These are phyloP conservation scores for Gynostemma pentaphyllum DNA, from an alignment of 306 rosid species.

Conservation along the genomic window DNA sequence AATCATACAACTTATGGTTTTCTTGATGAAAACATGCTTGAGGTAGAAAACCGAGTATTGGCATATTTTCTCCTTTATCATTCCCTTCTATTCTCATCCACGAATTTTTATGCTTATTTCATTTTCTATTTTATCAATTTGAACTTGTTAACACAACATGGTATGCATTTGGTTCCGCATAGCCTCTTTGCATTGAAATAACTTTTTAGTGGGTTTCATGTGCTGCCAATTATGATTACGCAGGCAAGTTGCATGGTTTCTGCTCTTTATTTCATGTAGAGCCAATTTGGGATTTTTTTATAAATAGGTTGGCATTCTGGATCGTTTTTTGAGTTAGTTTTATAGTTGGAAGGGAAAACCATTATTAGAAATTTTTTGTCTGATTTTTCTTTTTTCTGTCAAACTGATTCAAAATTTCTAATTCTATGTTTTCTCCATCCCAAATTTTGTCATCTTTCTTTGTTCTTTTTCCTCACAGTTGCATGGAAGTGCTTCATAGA, in stretches of 20 bases:
- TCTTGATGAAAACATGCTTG: slow-evolving; percentile 37
- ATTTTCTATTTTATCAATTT: neutral
- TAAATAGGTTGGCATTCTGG: neutral
- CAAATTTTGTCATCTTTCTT: neutral
- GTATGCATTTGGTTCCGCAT: neutral
- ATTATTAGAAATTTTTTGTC: neutral
- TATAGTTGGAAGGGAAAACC: neutral
- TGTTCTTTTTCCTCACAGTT: neutral
- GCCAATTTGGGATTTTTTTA: neutral
- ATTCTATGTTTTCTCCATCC: neutral
- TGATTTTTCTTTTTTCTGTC: neutral
- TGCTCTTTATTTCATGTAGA: too few relatives aligned
- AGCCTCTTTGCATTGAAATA: neutral
- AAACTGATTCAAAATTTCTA: neutral
- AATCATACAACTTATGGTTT: slow-evolving; percentile 18
- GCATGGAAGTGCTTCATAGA: neutral
- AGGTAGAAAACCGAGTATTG: slow-evolving; percentile 23
- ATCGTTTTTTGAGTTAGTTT: neutral
- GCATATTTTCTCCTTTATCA: neutral
- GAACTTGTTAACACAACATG: neutral
- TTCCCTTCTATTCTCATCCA: neutral
- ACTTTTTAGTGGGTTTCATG: neutral
- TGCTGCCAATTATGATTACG: too few relatives aligned
- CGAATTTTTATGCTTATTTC: neutral
- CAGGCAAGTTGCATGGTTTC: too few relatives aligned